These are phyloP conservation scores for carrot (Daucus carota) DNA, from an alignment of 129 eudicot species.

Conservation along the genomic window DNA sequence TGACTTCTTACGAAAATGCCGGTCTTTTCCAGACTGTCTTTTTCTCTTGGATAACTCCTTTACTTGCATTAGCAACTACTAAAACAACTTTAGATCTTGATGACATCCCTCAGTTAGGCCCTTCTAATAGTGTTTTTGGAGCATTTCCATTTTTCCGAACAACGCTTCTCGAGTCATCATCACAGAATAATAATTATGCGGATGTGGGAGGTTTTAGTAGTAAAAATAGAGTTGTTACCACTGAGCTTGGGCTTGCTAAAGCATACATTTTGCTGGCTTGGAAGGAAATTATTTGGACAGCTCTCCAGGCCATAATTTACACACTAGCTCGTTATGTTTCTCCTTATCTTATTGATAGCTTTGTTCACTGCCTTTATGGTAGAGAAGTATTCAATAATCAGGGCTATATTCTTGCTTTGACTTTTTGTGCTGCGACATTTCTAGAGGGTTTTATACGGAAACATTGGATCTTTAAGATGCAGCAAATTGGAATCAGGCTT, in stretches of 20 bases:
- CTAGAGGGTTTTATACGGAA: conserved; percentile 56
- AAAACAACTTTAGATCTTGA: conserved; percentile 56
- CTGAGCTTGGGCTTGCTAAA: conserved; percentile 46
- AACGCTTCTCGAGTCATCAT: conserved; percentile 13
- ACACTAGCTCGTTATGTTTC: conserved; percentile 75
- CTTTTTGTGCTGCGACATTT: conserved; percentile 57
- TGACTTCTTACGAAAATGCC: conserved; percentile 43
- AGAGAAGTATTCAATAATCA: conserved; percentile 26
- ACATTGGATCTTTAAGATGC: conserved; percentile 73
- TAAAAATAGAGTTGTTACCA: conserved; percentile 17
- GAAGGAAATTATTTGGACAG: conserved; percentile 55
- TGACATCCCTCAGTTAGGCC: conserved; percentile 67
- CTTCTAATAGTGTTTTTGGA: conserved; percentile 39
- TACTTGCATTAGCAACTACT: conserved; percentile 43
- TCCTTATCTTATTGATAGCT: conserved; percentile 73
- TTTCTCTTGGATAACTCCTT: conserved; percentile 73
- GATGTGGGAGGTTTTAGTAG: no score
- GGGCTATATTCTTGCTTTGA: conserved; percentile 49
- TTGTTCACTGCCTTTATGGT: conserved; percentile 66
- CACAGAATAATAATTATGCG: no score
- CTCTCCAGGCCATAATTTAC: conserved; percentile 31
- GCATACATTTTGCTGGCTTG: conserved; percentile 43
- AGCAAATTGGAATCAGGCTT: conserved; percentile 60
- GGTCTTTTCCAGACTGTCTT: conserved; percentile 39
- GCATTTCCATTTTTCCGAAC: conserved; percentile 39